Conservation (phyloP, 192 early-diverging fungal species). For the Physocladia obscura region DNA sequence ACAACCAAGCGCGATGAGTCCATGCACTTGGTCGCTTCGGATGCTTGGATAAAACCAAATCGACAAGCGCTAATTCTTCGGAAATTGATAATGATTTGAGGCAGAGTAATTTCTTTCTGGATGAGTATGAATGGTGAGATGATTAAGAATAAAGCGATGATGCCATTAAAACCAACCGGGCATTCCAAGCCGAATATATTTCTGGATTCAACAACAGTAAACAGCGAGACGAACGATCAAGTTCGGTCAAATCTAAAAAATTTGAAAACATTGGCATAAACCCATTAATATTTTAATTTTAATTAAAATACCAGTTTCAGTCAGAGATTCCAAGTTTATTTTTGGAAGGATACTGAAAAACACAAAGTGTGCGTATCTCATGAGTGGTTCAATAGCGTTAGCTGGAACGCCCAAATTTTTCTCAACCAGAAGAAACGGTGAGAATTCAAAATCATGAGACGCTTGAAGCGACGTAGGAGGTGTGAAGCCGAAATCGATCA, state of each 20-base stretch:
- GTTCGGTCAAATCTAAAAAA: background rate
- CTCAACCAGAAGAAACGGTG: constrained; percentile 11
- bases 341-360: background rate
- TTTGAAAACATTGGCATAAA: too few species aligned
- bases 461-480: background rate
- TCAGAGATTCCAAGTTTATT: too few species aligned
- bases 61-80: constrained; percentile 8
- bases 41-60: constrained; percentile 23
- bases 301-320: background rate
- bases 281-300: too few species aligned
- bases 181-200: constrained; percentile 21
- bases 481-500: constrained; percentile 21
- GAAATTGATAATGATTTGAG: background rate
- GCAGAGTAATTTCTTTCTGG: constrained; percentile 1
- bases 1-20: constrained; percentile 10
- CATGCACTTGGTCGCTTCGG: constrained; percentile 21
- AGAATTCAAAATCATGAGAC: background rate
- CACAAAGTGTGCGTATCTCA: background rate
- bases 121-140: too few species aligned
- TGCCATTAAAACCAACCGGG: too few species aligned
- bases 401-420: constrained; percentile 21
- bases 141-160: too few species aligned
- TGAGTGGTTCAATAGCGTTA: constrained; percentile 3
- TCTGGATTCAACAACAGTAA: constrained; percentile 22
- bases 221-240: background rate